Base-by-base conservation (phyloP, 1,139 yeast genomes). In the Kodamaea sp. region DNA sequence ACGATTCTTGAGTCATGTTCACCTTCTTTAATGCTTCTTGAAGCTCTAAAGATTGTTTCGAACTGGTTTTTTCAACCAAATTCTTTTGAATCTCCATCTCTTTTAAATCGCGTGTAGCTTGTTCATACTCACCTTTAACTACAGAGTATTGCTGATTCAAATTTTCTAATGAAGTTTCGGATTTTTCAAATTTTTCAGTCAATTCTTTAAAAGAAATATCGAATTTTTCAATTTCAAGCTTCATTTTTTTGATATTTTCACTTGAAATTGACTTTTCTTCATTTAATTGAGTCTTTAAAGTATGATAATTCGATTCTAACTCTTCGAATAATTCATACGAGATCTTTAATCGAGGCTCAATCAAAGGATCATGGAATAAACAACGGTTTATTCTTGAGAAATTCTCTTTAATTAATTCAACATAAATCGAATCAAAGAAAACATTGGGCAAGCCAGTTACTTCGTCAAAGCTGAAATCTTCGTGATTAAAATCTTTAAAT, bases 361-460 rank as follows among this genome's bases (percentile, higher is more conserved):
- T 59, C 6, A 70, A 65, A 0, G 97, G 96, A 52, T 80, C 88
- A 48, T 81, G 84, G 37, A 80, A 81, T 31, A 92, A 65, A 0
- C 96, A 82, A 36, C 81, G 74, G 44, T 75, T 77, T 28, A 92
- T 78, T 39, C 96, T 70, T 11, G 76, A 64, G 47, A 75, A 79
- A 52, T 87, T 85, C 7, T 84, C 94, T 48, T 80, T 83, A 36
- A 92, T 63, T 40, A 88, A 63, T 5, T 67, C 67, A 3, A 87
- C 81, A 54, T 87, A 88, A 3, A 71, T 63, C 0, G 75, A 55
- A 46, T 82, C 84, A 53, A 92, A 84, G 50, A 75, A 88, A 1
- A 90, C 87, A 41, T 80, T 78, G 0, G 97, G 98, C 29, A 90
- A 69, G 1, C 98, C 98, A 1, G 95, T 81, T 3, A 79, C 82